Base-by-base conservation (phyloP, 1,284 basidiomycete genomes). In the Microbotryum intermedium region DNA sequence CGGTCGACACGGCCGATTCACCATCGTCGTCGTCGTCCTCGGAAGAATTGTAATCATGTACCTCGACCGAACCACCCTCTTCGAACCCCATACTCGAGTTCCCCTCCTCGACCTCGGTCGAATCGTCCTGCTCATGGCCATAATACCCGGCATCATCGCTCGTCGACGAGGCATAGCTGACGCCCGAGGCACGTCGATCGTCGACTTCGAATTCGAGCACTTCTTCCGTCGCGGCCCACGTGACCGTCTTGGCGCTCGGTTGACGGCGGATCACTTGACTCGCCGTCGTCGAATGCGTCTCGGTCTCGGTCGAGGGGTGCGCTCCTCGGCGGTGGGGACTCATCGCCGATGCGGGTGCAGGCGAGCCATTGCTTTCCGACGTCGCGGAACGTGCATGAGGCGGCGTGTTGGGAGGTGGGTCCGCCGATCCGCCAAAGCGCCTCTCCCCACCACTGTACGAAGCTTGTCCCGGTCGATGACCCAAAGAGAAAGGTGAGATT, bases 181-280 rank as follows among this genome's bases (percentile, higher is more conserved):
- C 11, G 18, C 51, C 52, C 4, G 25, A 30, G 6, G 48, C 60
- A 53, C 61, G 4, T 58, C 59, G 50, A 64, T 68, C 57, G 55
- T 66, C 64, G 39, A 64, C 62, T 45, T 68, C 67, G 23, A 64
- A 68, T 55, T 66, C 67, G 21, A 68, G 55, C n/a, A 68, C 67
- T 48, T 68, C 64, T 45, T 68, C 67, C 50, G 65, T 68, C 57
- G 60, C 64, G 34, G 67, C 67, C 67, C 67, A 68, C 8, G 64
- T 64, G 23, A 68, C 67, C 43, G 61, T 68, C 60, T 68, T 68
- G 56, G 53, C 57, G 46, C 56, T 62, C 46, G 66, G 57, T 55
- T 68, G 61, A 1, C 64, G 42, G 9, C 63, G 44, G n/a, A 68
- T 46, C 3, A 54, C 42, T 6, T 60, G 58, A 42, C 50, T 29